These are phyloP conservation scores for Pyropia haitanensis DNA, from an alignment of 23 red algal genomes.

Conservation along the genomic window DNA sequence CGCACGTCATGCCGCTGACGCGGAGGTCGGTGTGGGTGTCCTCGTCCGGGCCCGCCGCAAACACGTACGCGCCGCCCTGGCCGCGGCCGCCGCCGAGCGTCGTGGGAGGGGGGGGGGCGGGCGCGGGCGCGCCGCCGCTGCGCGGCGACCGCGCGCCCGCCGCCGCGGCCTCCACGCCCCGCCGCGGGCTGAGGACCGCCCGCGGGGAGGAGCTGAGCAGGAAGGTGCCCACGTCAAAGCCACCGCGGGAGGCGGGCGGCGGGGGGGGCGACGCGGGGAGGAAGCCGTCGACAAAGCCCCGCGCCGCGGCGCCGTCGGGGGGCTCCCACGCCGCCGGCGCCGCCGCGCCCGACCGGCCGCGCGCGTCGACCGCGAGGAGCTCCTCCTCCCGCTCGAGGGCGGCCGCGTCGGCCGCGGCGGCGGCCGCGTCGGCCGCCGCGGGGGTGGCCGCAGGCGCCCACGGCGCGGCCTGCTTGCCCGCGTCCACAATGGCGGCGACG, in stretches of 20 bases:
- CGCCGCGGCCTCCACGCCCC: not conserved
- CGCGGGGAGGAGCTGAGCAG: conserved; percentile 2
- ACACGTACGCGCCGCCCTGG: not conserved
- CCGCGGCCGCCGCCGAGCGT: not conserved
- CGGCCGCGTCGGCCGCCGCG: not conserved
- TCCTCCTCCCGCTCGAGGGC: not conserved
- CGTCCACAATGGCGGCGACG: not conserved
- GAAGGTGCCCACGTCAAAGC: too few relatives aligned
- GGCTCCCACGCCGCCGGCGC: not conserved
- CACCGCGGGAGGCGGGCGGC: too few relatives aligned
- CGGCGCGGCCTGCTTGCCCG: not conserved
- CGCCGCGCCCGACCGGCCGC: not conserved
- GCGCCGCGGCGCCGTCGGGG: too few relatives aligned
- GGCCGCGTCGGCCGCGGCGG: too few relatives aligned
- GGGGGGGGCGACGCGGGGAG: too few relatives aligned
- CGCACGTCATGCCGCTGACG: conserved; percentile 65
- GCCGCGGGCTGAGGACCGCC: not conserved
- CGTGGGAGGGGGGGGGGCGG: not conserved
- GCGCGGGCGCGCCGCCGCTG: not conserved
- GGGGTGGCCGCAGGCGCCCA: not conserved
- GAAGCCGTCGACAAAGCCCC: too few relatives aligned
- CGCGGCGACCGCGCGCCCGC: not conserved
- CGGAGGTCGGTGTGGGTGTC: conserved; percentile 8
- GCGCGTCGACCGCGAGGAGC: not conserved
- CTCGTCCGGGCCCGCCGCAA: not conserved